A percentile compares a stretch with the other conserved stretches of the same genome.
These are phyloP conservation scores for Royoungia palumana DNA, from an alignment of 768 basidiomycete genomes.

Conservation along the genomic window DNA sequence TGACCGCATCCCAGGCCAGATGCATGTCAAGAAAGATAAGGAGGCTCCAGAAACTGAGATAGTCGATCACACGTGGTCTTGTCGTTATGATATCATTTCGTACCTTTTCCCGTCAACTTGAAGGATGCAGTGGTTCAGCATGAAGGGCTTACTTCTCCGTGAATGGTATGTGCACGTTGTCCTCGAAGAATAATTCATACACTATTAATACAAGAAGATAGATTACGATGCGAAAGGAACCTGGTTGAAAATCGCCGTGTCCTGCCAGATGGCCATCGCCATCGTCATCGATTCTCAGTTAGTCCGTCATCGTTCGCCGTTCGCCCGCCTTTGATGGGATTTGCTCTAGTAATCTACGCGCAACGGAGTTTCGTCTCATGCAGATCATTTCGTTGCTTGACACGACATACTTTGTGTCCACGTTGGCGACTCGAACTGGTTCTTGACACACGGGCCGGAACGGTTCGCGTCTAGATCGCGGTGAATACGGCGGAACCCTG, in stretches of 20 bases:
- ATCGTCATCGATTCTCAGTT: neutral
- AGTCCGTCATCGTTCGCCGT: neutral
- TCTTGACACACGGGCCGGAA: neutral
- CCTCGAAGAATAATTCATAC: no score
- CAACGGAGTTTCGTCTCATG: neutral
- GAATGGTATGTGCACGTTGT: no score
- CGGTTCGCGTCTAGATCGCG: conserved; percentile 7
- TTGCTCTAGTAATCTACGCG: no score
- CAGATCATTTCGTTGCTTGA: conserved; percentile 2
- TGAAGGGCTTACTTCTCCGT: no score
- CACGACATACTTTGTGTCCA: neutral
- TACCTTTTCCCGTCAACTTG: no score
- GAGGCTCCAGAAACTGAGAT: neutral
- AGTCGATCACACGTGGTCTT: neutral
- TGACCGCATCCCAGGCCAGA: neutral
- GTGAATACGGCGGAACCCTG: neutral
- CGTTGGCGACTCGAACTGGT: conserved; percentile 1
- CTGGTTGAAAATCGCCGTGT: neutral
- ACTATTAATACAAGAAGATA: no score
- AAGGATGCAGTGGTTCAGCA: no score
- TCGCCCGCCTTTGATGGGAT: neutral
- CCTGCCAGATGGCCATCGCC: neutral
- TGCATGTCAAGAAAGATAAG: neutral
- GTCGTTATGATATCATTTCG: no score
- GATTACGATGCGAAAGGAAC: no score